A percentile compares a stretch with the other conserved stretches of the same genome.
phyloP scores from a whole-genome alignment of 2,329 filamentous ascomycete genomes.

The Fusarium sororula region DNA sequence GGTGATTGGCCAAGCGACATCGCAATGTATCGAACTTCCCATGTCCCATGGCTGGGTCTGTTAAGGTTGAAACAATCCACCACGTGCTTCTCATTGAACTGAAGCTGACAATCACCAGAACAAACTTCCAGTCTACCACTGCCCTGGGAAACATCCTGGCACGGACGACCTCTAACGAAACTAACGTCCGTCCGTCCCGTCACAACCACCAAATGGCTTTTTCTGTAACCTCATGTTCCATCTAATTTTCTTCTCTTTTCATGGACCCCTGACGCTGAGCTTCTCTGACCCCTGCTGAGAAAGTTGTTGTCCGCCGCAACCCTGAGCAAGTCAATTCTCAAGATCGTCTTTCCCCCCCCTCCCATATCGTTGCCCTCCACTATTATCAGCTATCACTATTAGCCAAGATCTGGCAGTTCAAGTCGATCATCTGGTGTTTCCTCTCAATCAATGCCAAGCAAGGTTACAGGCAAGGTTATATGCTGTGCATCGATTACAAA shows the following conservation, averaged over 20 bases:
- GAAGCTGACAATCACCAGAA: conserved; percentile 1
- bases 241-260: conserved; percentile 1
- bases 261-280: conserved; percentile 10
- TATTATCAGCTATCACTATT: conserved; percentile 13
- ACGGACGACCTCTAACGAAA: background rate
- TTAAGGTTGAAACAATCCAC: conserved; percentile 28
- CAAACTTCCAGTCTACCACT: background rate
- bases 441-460: background rate
- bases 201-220: conserved; percentile 7
- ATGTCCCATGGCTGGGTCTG: conserved; percentile 4
- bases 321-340: conserved; percentile 23
- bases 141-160: conserved; percentile 16
- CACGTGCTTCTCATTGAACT: conserved; percentile 23
- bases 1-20: conserved; percentile 2
- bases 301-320: conserved; percentile 13
- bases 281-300: conserved; percentile 7
- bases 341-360: conserved; percentile 16
- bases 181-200: background rate
- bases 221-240: conserved; percentile 1
- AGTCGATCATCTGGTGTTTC: conserved; percentile 36
- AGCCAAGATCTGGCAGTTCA: conserved; percentile 27
- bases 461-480: background rate
- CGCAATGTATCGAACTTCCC: background rate
- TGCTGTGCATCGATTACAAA: background rate
- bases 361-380: conserved; percentile 20